Conservation (phyloP, 1,284 basidiomycete genomes). For the Phellopilus nigrolimitatus region DNA sequence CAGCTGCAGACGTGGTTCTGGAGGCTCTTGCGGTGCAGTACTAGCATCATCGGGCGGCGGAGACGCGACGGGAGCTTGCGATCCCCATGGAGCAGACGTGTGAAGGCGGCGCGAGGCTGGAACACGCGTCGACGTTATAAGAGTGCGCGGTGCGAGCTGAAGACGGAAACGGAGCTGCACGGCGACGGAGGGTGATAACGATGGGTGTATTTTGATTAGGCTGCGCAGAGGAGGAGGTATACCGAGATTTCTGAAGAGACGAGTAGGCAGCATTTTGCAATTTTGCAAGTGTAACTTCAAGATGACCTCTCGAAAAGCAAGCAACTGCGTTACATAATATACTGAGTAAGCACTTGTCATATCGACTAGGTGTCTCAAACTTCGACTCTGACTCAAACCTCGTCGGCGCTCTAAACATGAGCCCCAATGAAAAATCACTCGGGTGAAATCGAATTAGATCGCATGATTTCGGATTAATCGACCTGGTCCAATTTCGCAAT, state of each 20-base stretch:
- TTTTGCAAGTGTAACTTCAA: no score
- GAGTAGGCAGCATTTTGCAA: constrained; percentile 17
- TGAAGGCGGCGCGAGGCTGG: constrained; percentile 6
- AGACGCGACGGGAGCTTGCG: constrained; percentile 22
- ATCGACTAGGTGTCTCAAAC: no score
- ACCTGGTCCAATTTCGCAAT: no score
- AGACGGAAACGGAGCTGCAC: constrained; percentile 37
- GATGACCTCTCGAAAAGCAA: no score
- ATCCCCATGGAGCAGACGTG: constrained; percentile 1
- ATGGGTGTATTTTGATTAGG: constrained; percentile 33
- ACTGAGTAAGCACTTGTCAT: no score
- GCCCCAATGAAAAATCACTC: no score
- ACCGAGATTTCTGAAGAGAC: constrained; percentile 17
- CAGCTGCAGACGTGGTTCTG: constrained; percentile 60
- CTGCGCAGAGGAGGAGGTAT: constrained; percentile 33
- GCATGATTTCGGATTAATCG: no score
- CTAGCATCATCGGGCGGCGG: constrained; percentile 16
- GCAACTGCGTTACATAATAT: no score
- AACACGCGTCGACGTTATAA: constrained; percentile 17
- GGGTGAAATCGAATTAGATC: no score
- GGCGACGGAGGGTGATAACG: constrained; percentile 32
- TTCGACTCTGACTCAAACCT: no score
- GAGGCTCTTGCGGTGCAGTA: constrained; percentile 28
- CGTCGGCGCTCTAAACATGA: no score
- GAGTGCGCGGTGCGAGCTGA: constrained; percentile 28